A percentile compares a stretch with the other conserved stretches of the same genome.
Conservation (phyloP, 768 basidiomycete species). For the Rhizopogon roseolus region DNA sequence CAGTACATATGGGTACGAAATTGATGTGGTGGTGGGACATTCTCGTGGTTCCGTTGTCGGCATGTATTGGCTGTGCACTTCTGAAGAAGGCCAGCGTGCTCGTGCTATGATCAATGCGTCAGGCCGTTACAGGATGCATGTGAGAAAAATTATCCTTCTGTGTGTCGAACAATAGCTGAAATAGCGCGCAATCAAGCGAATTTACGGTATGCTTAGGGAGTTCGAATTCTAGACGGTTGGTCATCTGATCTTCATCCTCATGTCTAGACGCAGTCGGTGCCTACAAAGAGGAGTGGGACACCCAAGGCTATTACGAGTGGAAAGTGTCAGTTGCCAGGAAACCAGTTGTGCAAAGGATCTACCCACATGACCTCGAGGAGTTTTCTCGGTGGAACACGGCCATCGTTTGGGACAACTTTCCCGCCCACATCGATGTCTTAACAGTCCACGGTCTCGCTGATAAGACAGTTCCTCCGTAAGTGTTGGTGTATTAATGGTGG, state of each 20-base stretch:
- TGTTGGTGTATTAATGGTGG: constrained; percentile 7
- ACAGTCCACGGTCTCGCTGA: constrained; percentile 77
- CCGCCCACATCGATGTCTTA: constrained; percentile 57
- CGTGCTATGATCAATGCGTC: constrained; percentile 69
- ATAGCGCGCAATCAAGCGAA: constrained; percentile 14
- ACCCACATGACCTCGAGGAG: constrained; percentile 52
- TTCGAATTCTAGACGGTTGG: background rate
- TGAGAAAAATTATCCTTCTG: constrained; percentile 30
- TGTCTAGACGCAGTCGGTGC: constrained; percentile 15
- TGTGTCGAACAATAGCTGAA: constrained; percentile 3
- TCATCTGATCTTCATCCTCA: constrained; percentile 3
- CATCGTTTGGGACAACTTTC: constrained; percentile 66
- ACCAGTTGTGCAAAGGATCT: constrained; percentile 44
- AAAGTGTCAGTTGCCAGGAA: constrained; percentile 64
- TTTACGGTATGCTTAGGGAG: constrained; percentile 18
- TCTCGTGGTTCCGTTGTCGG: constrained; percentile 71
- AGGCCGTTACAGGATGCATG: constrained; percentile 76
- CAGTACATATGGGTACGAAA: constrained; percentile 53
- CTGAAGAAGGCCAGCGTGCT: constrained; percentile 51
- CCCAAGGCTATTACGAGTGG: constrained; percentile 60
- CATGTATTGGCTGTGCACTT: constrained; percentile 64
- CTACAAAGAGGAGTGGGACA: constrained; percentile 48
- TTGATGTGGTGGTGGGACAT: constrained; percentile 72
- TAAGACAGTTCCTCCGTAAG: constrained; percentile 64
- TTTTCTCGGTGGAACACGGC: constrained; percentile 67